These are phyloP conservation scores for Pythium monospermum DNA, from an alignment of 352 stramenopile genomes.

Conservation along the genomic window DNA sequence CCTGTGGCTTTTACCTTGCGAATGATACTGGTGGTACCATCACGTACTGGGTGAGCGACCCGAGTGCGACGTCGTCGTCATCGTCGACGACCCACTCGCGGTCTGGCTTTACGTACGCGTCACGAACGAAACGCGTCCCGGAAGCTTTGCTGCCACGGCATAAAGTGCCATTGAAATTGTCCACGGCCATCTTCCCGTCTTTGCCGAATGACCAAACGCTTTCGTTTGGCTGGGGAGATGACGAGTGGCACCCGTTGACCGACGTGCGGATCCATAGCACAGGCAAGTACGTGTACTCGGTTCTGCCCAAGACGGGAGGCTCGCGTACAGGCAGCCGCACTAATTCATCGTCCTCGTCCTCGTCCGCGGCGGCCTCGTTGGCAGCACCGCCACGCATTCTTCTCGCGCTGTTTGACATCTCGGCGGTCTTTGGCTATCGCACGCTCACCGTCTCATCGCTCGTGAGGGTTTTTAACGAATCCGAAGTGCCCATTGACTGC, in stretches of 20 bases:
- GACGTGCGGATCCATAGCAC: slow-evolving; percentile 73
- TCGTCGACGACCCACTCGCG: slow-evolving; percentile 20
- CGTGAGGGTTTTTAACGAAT: slow-evolving; percentile 75
- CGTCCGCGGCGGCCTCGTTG: not conserved
- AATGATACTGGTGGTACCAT: slow-evolving; percentile 64
- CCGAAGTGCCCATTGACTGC: slow-evolving; percentile 47
- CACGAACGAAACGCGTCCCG: slow-evolving; percentile 33
- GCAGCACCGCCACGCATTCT: slow-evolving; percentile 23
- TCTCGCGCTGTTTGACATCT: slow-evolving; percentile 74
- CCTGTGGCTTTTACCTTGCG: slow-evolving; percentile 72
- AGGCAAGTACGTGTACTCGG: slow-evolving; percentile 73
- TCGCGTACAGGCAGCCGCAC: slow-evolving; percentile 16
- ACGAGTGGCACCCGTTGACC: slow-evolving; percentile 65
- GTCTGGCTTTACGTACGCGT: slow-evolving; percentile 57
- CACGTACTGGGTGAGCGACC: slow-evolving; percentile 60
- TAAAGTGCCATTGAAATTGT: slow-evolving; percentile 69
- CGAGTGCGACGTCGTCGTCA: slow-evolving; percentile 24
- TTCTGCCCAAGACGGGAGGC: slow-evolving; percentile 29
- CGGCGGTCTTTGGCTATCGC: slow-evolving; percentile 53
- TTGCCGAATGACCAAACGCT: slow-evolving; percentile 68
- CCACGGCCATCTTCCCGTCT: slow-evolving; percentile 59
- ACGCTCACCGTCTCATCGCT: slow-evolving; percentile 79
- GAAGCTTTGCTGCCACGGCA: slow-evolving; percentile 42
- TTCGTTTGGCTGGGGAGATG: slow-evolving; percentile 67
- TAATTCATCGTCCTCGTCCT: slow-evolving; percentile 1